Evolutionary conservation across 2,329 filamentous ascomycete species (phyloP), one percentile per base, ranked within the genome.

Genomic region (Fusarium brachygibbosum): DNA sequence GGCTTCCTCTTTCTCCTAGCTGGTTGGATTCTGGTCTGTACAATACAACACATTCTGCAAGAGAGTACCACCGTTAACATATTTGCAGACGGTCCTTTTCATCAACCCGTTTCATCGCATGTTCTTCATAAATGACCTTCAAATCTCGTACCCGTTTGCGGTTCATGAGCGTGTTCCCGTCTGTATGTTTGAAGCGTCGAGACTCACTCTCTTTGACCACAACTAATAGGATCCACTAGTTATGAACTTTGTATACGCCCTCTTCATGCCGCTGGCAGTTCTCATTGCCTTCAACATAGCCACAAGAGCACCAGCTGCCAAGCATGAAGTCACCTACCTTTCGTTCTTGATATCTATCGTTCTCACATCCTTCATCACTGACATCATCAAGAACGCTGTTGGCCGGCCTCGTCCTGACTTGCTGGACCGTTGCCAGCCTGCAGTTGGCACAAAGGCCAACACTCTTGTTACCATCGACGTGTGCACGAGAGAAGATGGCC

Each of bases 21-120:
- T 7, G 87, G 85, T 52, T 96, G 93, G 79, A 79, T 91, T 19
- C 74, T 90, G 60, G 88, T 91, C 75, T 67, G 81, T 76, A 56
- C 34, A 21, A 40, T 23, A 38, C 12, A 19, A 21, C n/a, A n/a
- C n/a, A n/a, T n/a, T 31, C 62, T 32, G 9, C 38, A 23, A 56
- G 53, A 58, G 48, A 53, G 17, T 13, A 51, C 23, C 23, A 44
- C n/a, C 48, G 59, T 50, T 55, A 51, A 55, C 34, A 31, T 3
- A 35, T 32, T 40, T 28, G 59, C 72, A 79, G 79, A 74, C 75
- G 49, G 70, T 71, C 28, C 49, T 75, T 17, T 76, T 79, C 46
- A 86, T 93, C 73, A 90, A 91, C 64, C 96, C 96, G 0, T 98
- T 98, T 78, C 94, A 98, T 79, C 93, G 93, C 81, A 92, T 98